These are phyloP conservation scores for Nicotiana obtusifolia DNA, from an alignment of 257 asterid species.

Conservation along the genomic window DNA sequence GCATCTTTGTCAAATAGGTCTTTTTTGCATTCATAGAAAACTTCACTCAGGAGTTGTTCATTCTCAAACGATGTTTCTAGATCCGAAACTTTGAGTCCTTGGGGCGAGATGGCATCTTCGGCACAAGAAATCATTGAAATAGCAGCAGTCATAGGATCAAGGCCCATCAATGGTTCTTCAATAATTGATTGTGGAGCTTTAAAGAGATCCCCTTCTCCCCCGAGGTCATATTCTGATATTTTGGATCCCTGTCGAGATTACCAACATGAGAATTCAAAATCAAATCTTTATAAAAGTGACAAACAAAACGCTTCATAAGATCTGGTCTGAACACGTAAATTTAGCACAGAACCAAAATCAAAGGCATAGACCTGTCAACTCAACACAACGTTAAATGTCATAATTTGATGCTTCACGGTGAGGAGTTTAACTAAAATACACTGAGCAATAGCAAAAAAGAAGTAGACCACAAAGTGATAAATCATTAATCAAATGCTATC, in stretches of 20 bases:
- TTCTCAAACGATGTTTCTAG: slow-evolving; percentile 62
- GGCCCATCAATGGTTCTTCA: slow-evolving; percentile 53
- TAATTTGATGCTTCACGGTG: background rate
- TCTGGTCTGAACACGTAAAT: background rate
- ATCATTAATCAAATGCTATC: background rate
- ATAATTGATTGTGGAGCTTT: slow-evolving; percentile 69
- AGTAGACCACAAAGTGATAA: background rate
- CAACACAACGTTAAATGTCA: background rate
- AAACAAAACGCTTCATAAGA: background rate
- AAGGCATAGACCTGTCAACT: background rate
- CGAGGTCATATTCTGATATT: slow-evolving; percentile 65
- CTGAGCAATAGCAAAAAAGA: background rate
- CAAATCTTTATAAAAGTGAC: background rate
- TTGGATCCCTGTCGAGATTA: slow-evolving; percentile 33
- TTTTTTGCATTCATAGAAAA: slow-evolving; percentile 80
- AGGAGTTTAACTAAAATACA: background rate
- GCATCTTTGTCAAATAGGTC: slow-evolving; percentile 85
- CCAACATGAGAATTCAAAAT: slow-evolving; percentile 28
- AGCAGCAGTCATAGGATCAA: slow-evolving; percentile 77
- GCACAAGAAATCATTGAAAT: slow-evolving; percentile 85
- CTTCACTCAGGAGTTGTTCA: slow-evolving; percentile 71
- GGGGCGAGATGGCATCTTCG: slow-evolving; percentile 59
- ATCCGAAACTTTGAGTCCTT: slow-evolving; percentile 55
- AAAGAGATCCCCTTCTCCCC: slow-evolving; percentile 86
- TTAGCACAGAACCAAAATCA: background rate